Percentiles rank a stretch among this genome's conserved stretches.
These are phyloP conservation scores for Eruca vesicaria DNA, from an alignment of 441 rosid genomes.

Conservation along the genomic window DNA sequence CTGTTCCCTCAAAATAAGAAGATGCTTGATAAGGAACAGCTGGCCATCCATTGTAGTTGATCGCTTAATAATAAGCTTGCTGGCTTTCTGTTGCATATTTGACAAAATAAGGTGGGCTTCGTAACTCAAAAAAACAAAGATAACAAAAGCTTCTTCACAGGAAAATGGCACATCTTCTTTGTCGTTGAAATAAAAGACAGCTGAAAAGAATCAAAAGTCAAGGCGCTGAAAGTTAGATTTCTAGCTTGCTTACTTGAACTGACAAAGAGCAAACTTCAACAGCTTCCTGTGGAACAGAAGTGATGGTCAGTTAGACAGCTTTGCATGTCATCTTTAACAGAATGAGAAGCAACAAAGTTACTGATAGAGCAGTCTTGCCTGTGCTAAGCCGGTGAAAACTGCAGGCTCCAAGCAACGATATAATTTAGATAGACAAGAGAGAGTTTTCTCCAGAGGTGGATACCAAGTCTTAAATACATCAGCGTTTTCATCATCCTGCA, in stretches of 20 bases:
- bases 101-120: conserved; percentile 15
- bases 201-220: not conserved
- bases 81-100: conserved; percentile 71
- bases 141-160: not conserved
- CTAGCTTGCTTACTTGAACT: conserved; percentile 71
- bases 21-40: conserved; percentile 92
- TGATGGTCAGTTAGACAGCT: conserved; percentile 24
- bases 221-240: conserved; percentile 1
- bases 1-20: conserved; percentile 92
- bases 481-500: conserved; percentile 63
- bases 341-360: conserved; percentile 19
- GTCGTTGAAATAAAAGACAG: not conserved
- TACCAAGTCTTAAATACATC: conserved; percentile 85
- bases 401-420: conserved; percentile 84
- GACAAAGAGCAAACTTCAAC: conserved; percentile 93
- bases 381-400: conserved; percentile 96
- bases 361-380: conserved; percentile 51
- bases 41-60: conserved; percentile 87
- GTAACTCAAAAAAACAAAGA: not conserved
- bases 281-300: conserved; percentile 73
- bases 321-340: conserved; percentile 16
- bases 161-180: conserved; percentile 1
- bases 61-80: conserved; percentile 77
- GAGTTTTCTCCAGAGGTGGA: conserved; percentile 91
- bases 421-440: conserved; percentile 89